Conservation (phyloP, 768 basidiomycete species). For the Amanita inopinata region DNA sequence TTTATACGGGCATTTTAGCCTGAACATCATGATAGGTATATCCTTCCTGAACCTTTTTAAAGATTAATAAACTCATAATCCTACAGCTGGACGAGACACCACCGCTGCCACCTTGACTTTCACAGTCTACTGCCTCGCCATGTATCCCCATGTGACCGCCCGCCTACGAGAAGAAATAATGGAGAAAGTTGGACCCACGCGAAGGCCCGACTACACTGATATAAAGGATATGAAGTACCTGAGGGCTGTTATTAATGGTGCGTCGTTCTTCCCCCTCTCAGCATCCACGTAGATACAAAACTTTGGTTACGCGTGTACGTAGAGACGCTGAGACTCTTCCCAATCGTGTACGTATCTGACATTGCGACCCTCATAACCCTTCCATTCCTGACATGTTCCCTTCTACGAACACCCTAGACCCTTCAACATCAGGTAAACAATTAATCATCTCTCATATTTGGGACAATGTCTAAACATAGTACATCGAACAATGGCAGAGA, state of each 20-base stretch:
- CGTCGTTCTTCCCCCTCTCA: neutral
- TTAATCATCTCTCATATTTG: neutral
- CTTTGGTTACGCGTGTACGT: neutral
- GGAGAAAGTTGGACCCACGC: slow-evolving; percentile 35
- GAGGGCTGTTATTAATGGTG: slow-evolving; percentile 57
- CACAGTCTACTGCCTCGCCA: slow-evolving; percentile 35
- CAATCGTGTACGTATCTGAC: slow-evolving; percentile 35
- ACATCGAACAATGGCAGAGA: slow-evolving; percentile 24
- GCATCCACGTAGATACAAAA: neutral
- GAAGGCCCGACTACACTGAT: slow-evolving; percentile 43
- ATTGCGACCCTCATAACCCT: neutral
- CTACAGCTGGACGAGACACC: slow-evolving; percentile 34
- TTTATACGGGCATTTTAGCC: slow-evolving; percentile 13
- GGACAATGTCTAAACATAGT: neutral
- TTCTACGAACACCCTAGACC: slow-evolving; percentile 21
- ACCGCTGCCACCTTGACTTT: slow-evolving; percentile 36
- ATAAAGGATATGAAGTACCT: slow-evolving; percentile 56
- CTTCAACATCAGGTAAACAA: slow-evolving; percentile 36
- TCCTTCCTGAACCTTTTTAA: neutral
- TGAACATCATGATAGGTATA: slow-evolving; percentile 38
- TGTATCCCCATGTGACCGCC: slow-evolving; percentile 34
- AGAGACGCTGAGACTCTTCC: slow-evolving; percentile 50
- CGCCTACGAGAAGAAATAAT: slow-evolving; percentile 51
- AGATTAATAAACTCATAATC: neutral
- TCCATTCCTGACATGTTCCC: neutral